These are phyloP conservation scores for Kwoniella bestiolae DNA, from an alignment of 768 basidiomycete species.

Conservation along the genomic window DNA sequence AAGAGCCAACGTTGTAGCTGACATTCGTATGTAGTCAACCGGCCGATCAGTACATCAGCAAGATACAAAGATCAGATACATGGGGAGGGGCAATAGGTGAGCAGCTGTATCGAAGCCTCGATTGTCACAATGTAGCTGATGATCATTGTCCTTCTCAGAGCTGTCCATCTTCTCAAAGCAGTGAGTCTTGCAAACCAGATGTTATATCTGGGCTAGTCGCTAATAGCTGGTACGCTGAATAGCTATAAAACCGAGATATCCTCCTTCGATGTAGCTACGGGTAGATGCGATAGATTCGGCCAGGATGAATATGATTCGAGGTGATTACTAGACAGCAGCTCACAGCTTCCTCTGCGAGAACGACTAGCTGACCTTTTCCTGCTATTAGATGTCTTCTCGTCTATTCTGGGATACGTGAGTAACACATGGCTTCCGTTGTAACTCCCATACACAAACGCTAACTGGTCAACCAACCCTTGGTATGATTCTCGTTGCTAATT, in stretches of 20 bases:
- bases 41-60: conserved; percentile 73
- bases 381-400: conserved; percentile 68
- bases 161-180: conserved; percentile 80
- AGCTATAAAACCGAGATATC: conserved; percentile 80
- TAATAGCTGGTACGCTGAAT: neutral
- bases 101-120: conserved; percentile 8
- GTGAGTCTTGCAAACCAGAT: no score
- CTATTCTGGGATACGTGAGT: conserved; percentile 82
- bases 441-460: neutral
- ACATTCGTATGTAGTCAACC: conserved; percentile 61
- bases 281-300: conserved; percentile 80
- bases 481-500: neutral
- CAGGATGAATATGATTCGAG: conserved; percentile 61
- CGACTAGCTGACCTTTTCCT: conserved; percentile 15
- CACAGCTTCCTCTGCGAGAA: neutral
- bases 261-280: conserved; percentile 89
- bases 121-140: neutral
- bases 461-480: neutral
- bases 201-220: no score
- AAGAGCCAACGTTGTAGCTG: conserved; percentile 10
- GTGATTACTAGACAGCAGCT: conserved; percentile 54
- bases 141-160: conserved; percentile 43
- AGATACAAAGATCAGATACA: conserved; percentile 75
- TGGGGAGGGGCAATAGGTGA: conserved; percentile 96
- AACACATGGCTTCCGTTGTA: no score